Percentiles rank a stretch among this genome's conserved stretches.
Evolutionary conservation across 2,329 filamentous ascomycete genomes (phyloP).

Genomic region (Elsinoe perseae): DNA sequence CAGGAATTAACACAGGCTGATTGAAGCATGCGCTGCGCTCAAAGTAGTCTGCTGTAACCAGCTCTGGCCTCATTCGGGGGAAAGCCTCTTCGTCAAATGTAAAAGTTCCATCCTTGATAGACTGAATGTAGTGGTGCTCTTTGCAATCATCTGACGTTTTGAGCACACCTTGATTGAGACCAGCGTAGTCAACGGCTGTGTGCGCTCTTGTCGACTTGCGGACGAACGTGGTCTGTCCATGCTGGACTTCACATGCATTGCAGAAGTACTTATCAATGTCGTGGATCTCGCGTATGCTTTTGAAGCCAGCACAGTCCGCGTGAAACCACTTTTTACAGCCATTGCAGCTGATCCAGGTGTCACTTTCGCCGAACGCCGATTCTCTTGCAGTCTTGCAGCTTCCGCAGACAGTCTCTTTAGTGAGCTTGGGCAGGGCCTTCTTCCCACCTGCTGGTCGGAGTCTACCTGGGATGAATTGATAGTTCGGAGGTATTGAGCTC

Average conservation of each 20-base stretch:
- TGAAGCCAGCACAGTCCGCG: conserved; percentile 59
- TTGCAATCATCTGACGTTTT: conserved; percentile 57
- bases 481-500: conserved; percentile 16
- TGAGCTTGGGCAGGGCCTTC: conserved; percentile 20
- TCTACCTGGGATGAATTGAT: conserved; percentile 10
- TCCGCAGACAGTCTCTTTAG: conserved; percentile 45
- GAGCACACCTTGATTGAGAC: conserved; percentile 57
- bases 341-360: conserved; percentile 61
- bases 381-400: conserved; percentile 50
- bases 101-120: conserved; percentile 58
- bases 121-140: conserved; percentile 61
- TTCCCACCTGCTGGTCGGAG: conserved; percentile 7
- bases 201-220: conserved; percentile 59
- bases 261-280: conserved; percentile 64
- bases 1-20: conserved; percentile 60
- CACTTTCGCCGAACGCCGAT: conserved; percentile 44
- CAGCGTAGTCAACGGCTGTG: conserved; percentile 60
- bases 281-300: conserved; percentile 55
- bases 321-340: conserved; percentile 63
- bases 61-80: conserved; percentile 55
- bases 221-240: conserved; percentile 58
- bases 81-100: conserved; percentile 55
- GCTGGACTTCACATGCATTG: conserved; percentile 48
- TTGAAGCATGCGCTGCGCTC: conserved; percentile 56
- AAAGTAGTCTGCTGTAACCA: conserved; percentile 56